These are phyloP conservation scores for Haematococcus lacustris DNA, from an alignment of 139 green algal species.

Conservation along the genomic window DNA sequence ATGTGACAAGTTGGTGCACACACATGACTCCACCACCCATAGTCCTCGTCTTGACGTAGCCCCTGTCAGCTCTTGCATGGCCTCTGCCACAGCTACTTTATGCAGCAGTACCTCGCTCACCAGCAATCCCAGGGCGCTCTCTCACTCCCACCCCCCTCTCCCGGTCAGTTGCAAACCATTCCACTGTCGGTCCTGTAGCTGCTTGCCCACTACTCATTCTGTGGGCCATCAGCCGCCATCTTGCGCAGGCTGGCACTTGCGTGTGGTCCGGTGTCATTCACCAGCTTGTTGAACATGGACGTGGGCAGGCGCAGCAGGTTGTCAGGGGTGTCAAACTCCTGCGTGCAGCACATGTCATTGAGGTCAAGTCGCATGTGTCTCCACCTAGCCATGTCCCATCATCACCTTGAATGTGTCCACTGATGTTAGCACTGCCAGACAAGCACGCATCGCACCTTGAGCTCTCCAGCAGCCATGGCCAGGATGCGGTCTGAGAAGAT, in stretches of 20 bases:
- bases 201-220: background rate
- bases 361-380: background rate
- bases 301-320: background rate
- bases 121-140: no score
- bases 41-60: no score
- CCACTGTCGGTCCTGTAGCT: no score
- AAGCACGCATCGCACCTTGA: no score
- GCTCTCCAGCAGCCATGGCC: slow-evolving; percentile 31
- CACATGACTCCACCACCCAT: no score
- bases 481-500: slow-evolving; percentile 47
- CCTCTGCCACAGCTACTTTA: no score
- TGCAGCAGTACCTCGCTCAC: no score
- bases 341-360: background rate
- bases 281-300: slow-evolving; percentile 6
- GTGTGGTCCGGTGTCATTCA: slow-evolving; percentile 2
- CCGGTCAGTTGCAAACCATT: no score
- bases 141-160: no score
- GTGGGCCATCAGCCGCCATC: slow-evolving; percentile 9
- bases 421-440: no score
- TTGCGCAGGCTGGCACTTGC: background rate
- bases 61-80: no score
- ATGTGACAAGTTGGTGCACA: no score
- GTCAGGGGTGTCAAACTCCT: slow-evolving; percentile 26
- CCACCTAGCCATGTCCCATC: background rate
- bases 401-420: background rate